Base-by-base conservation (phyloP, 768 basidiomycete species). In the Boletus rufocinnamomeus region DNA sequence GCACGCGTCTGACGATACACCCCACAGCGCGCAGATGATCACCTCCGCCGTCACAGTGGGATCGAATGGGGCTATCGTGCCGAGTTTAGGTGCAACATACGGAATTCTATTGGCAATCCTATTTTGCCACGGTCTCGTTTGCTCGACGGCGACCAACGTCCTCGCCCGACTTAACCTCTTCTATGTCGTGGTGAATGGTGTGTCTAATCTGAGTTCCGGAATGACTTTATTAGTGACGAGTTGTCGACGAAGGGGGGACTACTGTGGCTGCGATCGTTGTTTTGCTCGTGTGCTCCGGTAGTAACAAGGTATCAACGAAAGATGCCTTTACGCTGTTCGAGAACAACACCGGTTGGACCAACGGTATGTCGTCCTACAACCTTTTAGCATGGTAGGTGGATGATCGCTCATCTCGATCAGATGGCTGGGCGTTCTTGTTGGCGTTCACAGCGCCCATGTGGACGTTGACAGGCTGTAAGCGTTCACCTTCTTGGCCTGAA, bases 391-490 rank as follows among this genome's bases (percentile, higher is more conserved):
- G 19, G 17, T 23, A n/a, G 11, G 10, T 52, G 10, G 9, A 37
- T 27, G 19, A 16, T 40, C 16, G 32, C n/a, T 59, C 28, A 57
- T 55, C 6, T 28, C 32, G 2, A 37, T n/a, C 63, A 89, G 88
- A 79, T 70, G 85, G 84, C 16, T 89, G 87, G 87, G 86, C 87
- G 1, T 89, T 89, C 69, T 75, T 89, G 60, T 68, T 89, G 46
- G 79, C 88, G 0, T 89, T 90, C 66, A 88, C 87, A 0, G 77
- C 88, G 2, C 85, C 87, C 0, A 89, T 89, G 88, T 89, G 88
- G 88, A 88, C 87, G 4, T 72, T 90, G 55, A 89, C 88, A 2
- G 88, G 88, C 59, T 90, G 88, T 88, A 54, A 63, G 85, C 0
- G 13, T 71, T 27, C 55, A 34, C 38, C 9, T 40, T 17, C 6